Base-by-base conservation (phyloP, 225 moss, liverwort and hornwort species). In the Physcomitrium patens region DNA sequence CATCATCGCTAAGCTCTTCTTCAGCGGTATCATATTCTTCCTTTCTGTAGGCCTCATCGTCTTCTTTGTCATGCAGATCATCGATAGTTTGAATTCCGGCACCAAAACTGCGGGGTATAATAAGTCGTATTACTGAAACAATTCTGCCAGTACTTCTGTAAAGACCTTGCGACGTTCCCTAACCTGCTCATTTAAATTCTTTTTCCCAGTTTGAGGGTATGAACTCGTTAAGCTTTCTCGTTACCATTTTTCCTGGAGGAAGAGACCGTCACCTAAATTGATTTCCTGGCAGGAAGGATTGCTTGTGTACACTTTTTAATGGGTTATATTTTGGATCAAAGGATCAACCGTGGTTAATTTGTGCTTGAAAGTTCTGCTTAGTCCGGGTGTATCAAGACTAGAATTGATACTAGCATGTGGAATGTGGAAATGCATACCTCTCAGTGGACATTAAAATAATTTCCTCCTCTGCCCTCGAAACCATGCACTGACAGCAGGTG, bases 21-120 rank as follows among this genome's bases (percentile, higher is more conserved):
- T 73, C 66, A 84, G 84, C 73, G 84, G 84, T 47, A 80, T 84
- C 74, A 84, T 84, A 80, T 84, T 84, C 70, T 84, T 84, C 74
- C 59, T 84, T 5, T 69, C 80, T 20, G 70, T 84, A 20, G 84
- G 84, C 9, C 84, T 84, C 65, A 80, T 80, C 43, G 13, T 84
- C 74, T 84, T 84, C 84, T 77, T 84, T 74, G 1, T 84, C 77
- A 77, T 84, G 84, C 84, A 84, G 80, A 65, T 84, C 49, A 74
- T 80, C 17, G 80, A 84, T 42, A 47, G 77, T 56, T 73, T 84
- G 26, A 80, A 84, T 18, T 64, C 65, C 8, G 42, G 75, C 57
- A 63, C 51, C 15, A 80, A 52, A 73, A 72, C 83, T 19, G 83
- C 68, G 51, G 67, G 58, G 63, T 59, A 64, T 2, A 68, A 76